Evolutionary conservation across 371 early-diverging fungal genomes (phyloP), one percentile per base, ranked within the genome.

Genomic region (Mucor piriformis): DNA sequence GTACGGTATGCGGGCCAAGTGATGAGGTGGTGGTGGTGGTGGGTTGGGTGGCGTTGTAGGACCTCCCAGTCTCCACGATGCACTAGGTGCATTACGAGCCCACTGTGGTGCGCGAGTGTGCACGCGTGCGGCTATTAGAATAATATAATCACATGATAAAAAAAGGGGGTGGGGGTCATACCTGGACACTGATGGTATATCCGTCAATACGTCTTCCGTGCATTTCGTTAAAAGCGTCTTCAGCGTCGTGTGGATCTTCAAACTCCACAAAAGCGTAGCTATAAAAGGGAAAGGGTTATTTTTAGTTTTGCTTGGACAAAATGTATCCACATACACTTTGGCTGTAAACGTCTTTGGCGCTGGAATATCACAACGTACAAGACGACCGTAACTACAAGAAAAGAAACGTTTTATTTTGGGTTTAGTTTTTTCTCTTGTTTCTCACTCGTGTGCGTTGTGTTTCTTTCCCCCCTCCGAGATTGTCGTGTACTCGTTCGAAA

Each of bases 231-330:
- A 83, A 92, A 18, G 95, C 95, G 64, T 93, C 93, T 21, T 87
- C 90, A 15, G 95, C 94, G 76, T 95, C 95, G 47, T 92, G 77
- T 50, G 84, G 79, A 72, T 94, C 93, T 67, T 92, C 93, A 77
- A 86, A 96, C 78, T 96, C 96, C 42, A 96, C 91, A 84, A 96
- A 96, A 16, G 95, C 95, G 79, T 87, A 92, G 42, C 91, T 89
- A 54, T 16, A 15, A 37, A 15, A 33, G 37, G 33, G 8, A 13
- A 37, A 6, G 37, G 18, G 12, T n/a, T n/a, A n/a, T n/a, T n/a
- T n/a, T n/a, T n/a, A n/a, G n/a, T n/a, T n/a, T n/a, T n/a, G n/a
- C n/a, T n/a, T n/a, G n/a, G n/a, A n/a, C 6, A 34, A 48, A 16
- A 32, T 20, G 20, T 18, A 29, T n/a, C 18, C 34, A 73, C 81